phyloP scores from a whole-genome alignment of 108 stramenopile species.

The Tribonema minus region DNA sequence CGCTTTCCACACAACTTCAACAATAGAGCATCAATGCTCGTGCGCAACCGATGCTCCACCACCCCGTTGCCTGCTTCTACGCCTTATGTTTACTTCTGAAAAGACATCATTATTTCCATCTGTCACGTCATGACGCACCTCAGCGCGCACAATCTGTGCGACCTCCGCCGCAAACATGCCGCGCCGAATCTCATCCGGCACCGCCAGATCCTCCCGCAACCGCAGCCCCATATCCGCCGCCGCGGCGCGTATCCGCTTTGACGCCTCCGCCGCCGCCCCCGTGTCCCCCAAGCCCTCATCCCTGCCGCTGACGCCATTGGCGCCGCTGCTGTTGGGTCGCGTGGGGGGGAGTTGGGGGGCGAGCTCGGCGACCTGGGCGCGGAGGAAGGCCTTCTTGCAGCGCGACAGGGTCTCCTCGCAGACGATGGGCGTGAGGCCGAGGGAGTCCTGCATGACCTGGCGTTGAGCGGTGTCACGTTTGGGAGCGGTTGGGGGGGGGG shows the following conservation, averaged over 20 bases:
- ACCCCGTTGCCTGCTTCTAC: too few relatives aligned
- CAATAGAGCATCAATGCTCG: too few relatives aligned
- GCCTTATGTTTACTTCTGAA: too few relatives aligned
- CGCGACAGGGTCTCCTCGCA: constrained; percentile 22
- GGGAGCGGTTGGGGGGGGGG: too few relatives aligned
- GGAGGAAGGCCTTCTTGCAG: constrained; percentile 13
- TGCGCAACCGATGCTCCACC: too few relatives aligned
- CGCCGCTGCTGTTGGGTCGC: neutral
- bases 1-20: too few relatives aligned
- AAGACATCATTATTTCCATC: too few relatives aligned
- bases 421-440: constrained; percentile 17
- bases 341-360: neutral
- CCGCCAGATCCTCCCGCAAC: neutral
- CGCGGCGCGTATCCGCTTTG: neutral
- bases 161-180: neutral
- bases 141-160: neutral
- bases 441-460: constrained; percentile 12
- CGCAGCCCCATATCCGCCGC: neutral
- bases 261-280: neutral
- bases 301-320: neutral
- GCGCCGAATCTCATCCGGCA: neutral
- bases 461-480: neutral
- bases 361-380: constrained; percentile 6
- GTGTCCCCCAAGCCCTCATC: neutral
- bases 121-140: neutral